Evolutionary conservation across 768 basidiomycete genomes (phyloP), one percentile per base, ranked within the genome.

Genomic region (Collybia nuda): DNA sequence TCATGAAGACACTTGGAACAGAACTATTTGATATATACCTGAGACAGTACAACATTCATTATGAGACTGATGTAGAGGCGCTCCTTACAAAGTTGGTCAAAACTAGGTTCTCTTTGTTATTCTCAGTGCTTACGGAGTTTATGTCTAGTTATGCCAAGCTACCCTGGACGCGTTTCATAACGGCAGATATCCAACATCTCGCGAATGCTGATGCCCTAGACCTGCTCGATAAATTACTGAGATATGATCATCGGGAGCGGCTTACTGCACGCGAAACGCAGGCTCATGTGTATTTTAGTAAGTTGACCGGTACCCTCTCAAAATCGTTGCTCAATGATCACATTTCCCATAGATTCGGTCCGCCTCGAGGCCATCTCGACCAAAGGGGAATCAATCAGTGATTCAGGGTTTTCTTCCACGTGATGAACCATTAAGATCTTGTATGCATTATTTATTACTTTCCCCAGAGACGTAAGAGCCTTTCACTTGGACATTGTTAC

Each of bases 161-260:
- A 60, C 74, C 82, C n/a, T 88, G 86, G 86, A 66, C 76, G 6
- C 71, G 80, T 48, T 86, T 81, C 67, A 70, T 81, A 54, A 83
- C 74, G 36, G 62, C 73, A 17, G 82, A 84, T 50, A 85, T 82
- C 59, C 81, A 82, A 55, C 64, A 69, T 32, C 75, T 79, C 48
- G 81, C 81, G 51, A 80, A 82, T 9, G 68, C 77, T 49, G 86
- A 87, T 56, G 84, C 80, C 3, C 65, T 86, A 52, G 85, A 86
- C 61, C 76, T 87, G 48, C 66, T 88, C 40, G 86, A 87, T 57
- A 81, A 79, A 62, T 66, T 88, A 47, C 68, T 86, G 60, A 74
- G 77, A 53, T 88, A 86, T 63, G 86, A 88, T 59, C 86, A 88
- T 60, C 79, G 78, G 59, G 81, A 85, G 60, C 72, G 86, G 55